Evolutionary conservation across 2,329 filamentous ascomycete genomes (phyloP), one percentile per base, ranked within the genome.

Genomic region (Epichloe coenophiala): DNA sequence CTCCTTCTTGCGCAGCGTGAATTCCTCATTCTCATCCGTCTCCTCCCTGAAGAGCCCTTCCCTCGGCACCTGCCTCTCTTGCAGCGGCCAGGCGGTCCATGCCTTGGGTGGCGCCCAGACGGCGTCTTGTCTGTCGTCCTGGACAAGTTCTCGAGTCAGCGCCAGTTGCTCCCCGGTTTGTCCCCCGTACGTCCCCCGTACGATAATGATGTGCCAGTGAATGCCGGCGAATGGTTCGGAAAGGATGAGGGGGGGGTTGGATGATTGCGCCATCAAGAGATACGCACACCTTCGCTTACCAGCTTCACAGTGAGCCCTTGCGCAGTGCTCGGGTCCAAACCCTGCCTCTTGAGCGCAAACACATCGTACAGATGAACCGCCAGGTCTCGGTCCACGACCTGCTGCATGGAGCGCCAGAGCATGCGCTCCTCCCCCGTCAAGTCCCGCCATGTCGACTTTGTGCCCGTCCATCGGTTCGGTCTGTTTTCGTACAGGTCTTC

Each of bases 71-170:
- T 75, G 68, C 7, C 71, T 67, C 4, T 77, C 71, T 19, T 73
- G 73, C 60, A 94, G 64, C 4, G 91, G 91, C 91, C 91, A 96
- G 0, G 89, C 86, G 17, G 86, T 87, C 90, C 91, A 96, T 4
- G 62, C 56, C 52, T 76, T 78, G 0, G 77, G 72, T 2, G 77
- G 77, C 4, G 63, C 64, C 74, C 78, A 82, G 43, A 67, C 57
- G 2, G 50, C 56, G 6, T 67, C 55, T 36, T 61, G 56, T 4
- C 61, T 60, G 42, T 60, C 56, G 17, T 59, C 60, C 65, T 67
- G 42, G 17, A 2, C 5, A 11, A 41, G 13, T 37, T 9, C 48
- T 45, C 11, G 19, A 45, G 48, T 42, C 19, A 33, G 17, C 3
- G 17, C 5, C 2, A 31, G 44, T 33, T 42, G 40, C 11, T 2